A percentile compares a stretch with the other conserved stretches of the same genome.
phyloP scores from a whole-genome alignment of 257 asterid species.

The Gardenia jasminoides region DNA sequence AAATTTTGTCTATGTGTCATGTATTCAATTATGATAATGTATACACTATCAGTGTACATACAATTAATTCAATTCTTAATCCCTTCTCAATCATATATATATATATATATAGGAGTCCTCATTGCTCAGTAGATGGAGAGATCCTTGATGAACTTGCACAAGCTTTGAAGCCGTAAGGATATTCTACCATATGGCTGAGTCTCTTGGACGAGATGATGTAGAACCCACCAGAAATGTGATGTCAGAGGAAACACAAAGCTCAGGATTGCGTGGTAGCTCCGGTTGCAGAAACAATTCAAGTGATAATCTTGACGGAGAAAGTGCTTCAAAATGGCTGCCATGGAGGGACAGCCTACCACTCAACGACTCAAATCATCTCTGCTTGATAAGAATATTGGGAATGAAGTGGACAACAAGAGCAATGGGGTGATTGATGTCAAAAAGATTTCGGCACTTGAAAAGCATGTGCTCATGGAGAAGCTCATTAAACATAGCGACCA shows the following conservation, averaged over 20 bases:
- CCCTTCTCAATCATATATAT: too few species aligned
- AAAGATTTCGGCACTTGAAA: conserved; percentile 34
- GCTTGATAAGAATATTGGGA: conserved; percentile 21
- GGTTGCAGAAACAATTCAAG: conserved; percentile 17
- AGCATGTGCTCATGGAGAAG: conserved; percentile 34
- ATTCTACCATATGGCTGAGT: conserved; percentile 12
- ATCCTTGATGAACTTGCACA: too few species aligned
- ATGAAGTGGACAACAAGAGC: conserved; percentile 5
- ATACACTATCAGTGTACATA: too few species aligned
- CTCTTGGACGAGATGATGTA: conserved; percentile 14
- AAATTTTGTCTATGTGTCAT: too few species aligned
- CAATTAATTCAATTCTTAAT: too few species aligned
- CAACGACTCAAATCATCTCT: conserved; percentile 36
- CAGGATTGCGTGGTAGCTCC: conserved; percentile 11
- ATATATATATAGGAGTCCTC: too few species aligned
- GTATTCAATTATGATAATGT: too few species aligned
- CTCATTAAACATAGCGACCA: conserved; percentile 33
- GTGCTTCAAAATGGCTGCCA: conserved; percentile 40
- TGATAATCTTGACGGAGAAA: conserved; percentile 23
- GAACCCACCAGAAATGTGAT: conserved; percentile 22
- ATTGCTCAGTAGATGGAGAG: too few species aligned
- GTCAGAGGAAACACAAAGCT: conserved; percentile 27
- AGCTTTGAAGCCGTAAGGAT: not conserved
- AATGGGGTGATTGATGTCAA: conserved; percentile 38
- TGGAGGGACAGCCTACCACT: conserved; percentile 40